Evolutionary conservation across 106 monocot genomes (phyloP), one percentile per base, ranked within the genome.

Genomic region (Dendrobium chrysotoxum): DNA sequence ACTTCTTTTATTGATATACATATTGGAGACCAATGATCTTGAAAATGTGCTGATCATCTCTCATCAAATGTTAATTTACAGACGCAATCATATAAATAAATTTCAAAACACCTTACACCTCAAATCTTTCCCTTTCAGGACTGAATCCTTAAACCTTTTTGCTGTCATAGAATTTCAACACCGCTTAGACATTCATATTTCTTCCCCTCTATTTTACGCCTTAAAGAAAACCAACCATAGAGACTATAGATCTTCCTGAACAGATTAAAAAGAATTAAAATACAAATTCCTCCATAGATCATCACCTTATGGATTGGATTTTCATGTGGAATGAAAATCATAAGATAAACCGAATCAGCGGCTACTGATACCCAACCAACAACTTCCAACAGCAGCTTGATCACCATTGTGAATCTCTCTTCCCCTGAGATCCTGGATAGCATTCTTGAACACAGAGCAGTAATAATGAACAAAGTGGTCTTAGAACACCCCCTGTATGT

Each of bases 401-500:
- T 76, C 80, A 81, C 35, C 75, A 78, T 40, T 35, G 47, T 81
- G 78, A 79, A 28, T 68, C 25, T 83, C 21, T 87, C 84, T 75
- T 82, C 88, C 64, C 84, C 88, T 44, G 84, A 81, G 17, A 88
- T 76, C 81, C 85, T 86, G 71, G 82, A 84, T 39, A 86, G 70
- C 83, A 96, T 89, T 72, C 96, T 86, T 11, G 86, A 83, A 44
- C 81, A 96, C 28, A 93, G 78, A 46, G 90, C 84, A 39, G 68
- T 72, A 5, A 90, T 81, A 18, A 96, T 85, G 5, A 78, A 40
- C 75, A 91, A 54, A 13, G 82, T 85, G 11, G 93, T 88, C 81
- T 58, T 77, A 17, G 96, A 96, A 83, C 86, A 87, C 7, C 86
- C 96, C 41, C 90, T 81, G 71, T 93, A 93, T 1, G 73, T 64